A percentile compares a stretch with the other conserved stretches of the same genome.
phyloP scores from a whole-genome alignment of 352 stramenopile species.

The Pythium myriotylum region DNA sequence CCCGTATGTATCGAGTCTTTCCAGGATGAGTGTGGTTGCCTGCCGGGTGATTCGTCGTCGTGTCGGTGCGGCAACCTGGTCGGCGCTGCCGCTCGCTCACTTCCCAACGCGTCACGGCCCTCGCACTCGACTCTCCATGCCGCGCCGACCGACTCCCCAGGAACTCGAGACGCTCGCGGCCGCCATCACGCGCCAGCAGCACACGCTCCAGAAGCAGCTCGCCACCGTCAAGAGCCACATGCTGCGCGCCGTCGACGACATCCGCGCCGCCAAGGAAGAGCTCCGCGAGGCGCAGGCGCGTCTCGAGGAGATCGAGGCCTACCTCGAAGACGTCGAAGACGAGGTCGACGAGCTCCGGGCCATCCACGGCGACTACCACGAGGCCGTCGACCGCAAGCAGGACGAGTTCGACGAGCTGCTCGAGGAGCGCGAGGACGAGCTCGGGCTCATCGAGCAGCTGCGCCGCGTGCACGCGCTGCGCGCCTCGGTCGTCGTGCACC shows the following conservation, averaged over 20 bases:
- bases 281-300: slow-evolving; percentile 52
- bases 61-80: too few species aligned
- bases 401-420: slow-evolving; percentile 57
- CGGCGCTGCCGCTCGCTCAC: too few species aligned
- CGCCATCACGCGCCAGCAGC: slow-evolving; percentile 54
- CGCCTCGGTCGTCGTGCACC: slow-evolving; percentile 36
- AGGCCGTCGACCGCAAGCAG: slow-evolving; percentile 28
- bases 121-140: slow-evolving; percentile 3
- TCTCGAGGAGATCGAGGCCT: slow-evolving; percentile 67
- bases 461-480: slow-evolving; percentile 51
- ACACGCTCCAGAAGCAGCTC: slow-evolving; percentile 46
- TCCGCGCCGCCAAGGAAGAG: slow-evolving; percentile 54
- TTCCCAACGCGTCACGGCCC: too few species aligned
- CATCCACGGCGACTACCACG: slow-evolving; percentile 1
- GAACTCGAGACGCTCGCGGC: slow-evolving; percentile 51
- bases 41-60: too few species aligned
- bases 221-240: slow-evolving; percentile 40
- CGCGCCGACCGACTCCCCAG: slow-evolving; percentile 12
- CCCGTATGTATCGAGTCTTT: too few species aligned
- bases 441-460: slow-evolving; percentile 58
- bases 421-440: slow-evolving; percentile 64
- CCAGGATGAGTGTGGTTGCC: too few species aligned
- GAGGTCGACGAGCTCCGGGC: slow-evolving; percentile 46
- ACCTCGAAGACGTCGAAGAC: slow-evolving; percentile 50
- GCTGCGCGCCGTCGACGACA: slow-evolving; percentile 33